A percentile compares a stretch with the other conserved stretches of the same genome.
Conservation (phyloP, 2,329 filamentous ascomycete species). For the Mycosphaerelloides madeirae region DNA sequence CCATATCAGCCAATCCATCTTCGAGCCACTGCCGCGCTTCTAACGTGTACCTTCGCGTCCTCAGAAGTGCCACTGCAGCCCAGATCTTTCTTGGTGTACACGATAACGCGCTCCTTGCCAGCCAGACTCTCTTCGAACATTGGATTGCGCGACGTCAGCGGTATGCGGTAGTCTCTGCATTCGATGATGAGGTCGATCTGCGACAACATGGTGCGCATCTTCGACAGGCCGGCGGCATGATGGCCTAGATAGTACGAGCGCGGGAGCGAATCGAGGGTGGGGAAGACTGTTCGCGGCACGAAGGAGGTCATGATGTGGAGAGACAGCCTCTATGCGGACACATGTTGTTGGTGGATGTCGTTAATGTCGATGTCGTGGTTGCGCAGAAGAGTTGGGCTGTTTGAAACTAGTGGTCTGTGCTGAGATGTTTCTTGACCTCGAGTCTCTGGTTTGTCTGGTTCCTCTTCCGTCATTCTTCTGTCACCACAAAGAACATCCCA, state of each 20-base stretch:
- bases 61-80: constrained; percentile 43
- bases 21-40: neutral
- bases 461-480: too few species aligned
- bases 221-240: constrained; percentile 72
- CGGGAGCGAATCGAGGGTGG: constrained; percentile 67
- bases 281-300: constrained; percentile 68
- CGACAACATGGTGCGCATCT: constrained; percentile 76
- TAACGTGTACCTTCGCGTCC: constrained; percentile 26
- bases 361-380: neutral
- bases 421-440: too few species aligned
- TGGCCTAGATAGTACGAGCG: constrained; percentile 94
- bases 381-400: too few species aligned
- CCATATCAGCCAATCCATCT: constrained; percentile 12
- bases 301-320: constrained; percentile 49
- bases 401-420: too few species aligned
- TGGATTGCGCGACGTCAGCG: constrained; percentile 83
- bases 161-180: constrained; percentile 88
- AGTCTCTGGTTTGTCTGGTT: too few species aligned
- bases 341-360: constrained; percentile 9
- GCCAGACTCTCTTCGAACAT: constrained; percentile 75
- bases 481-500: too few species aligned
- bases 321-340: constrained; percentile 16
- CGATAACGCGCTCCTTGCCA: constrained; percentile 68
- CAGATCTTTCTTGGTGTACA: constrained; percentile 88
- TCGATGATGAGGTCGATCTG: constrained; percentile 86